Conservation (phyloP, 2,329 filamentous ascomycete genomes). For the Exophiala phaeomuriformis region DNA sequence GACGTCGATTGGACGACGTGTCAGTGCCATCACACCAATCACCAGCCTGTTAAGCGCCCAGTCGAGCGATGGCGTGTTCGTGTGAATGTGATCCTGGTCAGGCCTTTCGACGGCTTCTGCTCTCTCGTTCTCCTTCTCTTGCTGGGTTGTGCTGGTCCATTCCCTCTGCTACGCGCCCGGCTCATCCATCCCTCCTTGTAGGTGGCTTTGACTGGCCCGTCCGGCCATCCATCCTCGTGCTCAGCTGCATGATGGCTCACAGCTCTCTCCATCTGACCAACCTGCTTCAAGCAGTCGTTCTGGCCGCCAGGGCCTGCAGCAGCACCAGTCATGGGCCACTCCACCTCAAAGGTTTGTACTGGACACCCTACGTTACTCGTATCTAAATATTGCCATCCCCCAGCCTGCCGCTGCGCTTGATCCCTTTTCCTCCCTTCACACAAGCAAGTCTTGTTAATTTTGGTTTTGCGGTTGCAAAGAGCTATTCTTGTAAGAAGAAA, state of each 20-base stretch:
- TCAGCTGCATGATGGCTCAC: slow-evolving; percentile 2
- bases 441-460: slow-evolving; percentile 30
- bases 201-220: slow-evolving; percentile 3
- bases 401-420: slow-evolving; percentile 10
- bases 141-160: background rate
- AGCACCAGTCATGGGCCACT: slow-evolving; percentile 8
- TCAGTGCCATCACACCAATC: slow-evolving; percentile 14
- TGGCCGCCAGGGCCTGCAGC: background rate
- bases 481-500: slow-evolving; percentile 22
- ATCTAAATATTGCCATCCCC: slow-evolving; percentile 27
- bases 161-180: slow-evolving; percentile 16
- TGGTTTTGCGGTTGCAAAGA: slow-evolving; percentile 21
- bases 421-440: slow-evolving; percentile 22
- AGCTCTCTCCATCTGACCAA: slow-evolving; percentile 16
- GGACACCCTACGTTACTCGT: slow-evolving; percentile 2
- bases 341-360: slow-evolving; percentile 4
- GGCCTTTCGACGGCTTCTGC: background rate
- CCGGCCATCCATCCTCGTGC: background rate
- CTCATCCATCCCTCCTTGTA: background rate
- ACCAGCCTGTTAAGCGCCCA: slow-evolving; percentile 12
- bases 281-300: background rate
- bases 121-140: background rate
- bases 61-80: background rate
- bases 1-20: background rate
- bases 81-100: background rate